Percentiles rank a stretch among this genome's conserved stretches.
Evolutionary conservation across 805 yeast genomes (phyloP).

Genomic region (Pichia thaimueangensis): DNA sequence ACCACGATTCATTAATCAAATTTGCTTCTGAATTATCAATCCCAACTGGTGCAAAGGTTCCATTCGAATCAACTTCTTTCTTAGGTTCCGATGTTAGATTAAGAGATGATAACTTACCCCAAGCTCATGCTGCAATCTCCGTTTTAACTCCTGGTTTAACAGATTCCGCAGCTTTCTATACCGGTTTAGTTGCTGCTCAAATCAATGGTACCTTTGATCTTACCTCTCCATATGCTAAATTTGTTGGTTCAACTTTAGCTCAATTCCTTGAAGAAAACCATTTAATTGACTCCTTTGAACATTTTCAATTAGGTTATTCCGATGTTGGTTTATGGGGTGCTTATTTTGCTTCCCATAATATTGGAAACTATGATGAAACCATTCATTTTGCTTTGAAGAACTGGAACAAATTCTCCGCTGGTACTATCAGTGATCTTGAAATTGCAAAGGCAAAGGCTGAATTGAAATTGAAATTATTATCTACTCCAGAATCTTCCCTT

Average conservation of each 20-base stretch:
- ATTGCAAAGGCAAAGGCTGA: constrained; percentile 70
- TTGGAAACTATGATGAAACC: constrained; percentile 61
- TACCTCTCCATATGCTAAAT: constrained; percentile 48
- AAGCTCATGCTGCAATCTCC: constrained; percentile 72
- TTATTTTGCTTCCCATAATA: constrained; percentile 56
- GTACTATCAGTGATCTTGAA: constrained; percentile 68
- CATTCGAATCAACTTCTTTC: constrained; percentile 51
- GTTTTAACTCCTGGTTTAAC: constrained; percentile 60
- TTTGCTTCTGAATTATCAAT: constrained; percentile 49
- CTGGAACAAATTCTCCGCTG: constrained; percentile 77
- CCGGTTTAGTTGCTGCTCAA: constrained; percentile 68
- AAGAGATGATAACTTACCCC: constrained; percentile 82
- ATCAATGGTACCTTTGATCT: constrained; percentile 51
- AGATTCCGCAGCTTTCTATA: constrained; percentile 57
- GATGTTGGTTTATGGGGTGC: constrained; percentile 85
- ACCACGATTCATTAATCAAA: constrained; percentile 64
- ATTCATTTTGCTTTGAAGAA: constrained; percentile 76
- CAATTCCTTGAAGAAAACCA: constrained; percentile 65
- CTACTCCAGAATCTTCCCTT: constrained; percentile 39
- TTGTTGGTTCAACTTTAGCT: constrained; percentile 65
- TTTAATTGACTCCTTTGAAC: constrained; percentile 63
- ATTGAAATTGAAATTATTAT: constrained; percentile 57
- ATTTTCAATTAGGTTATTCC: constrained; percentile 66
- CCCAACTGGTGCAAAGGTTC: constrained; percentile 45
- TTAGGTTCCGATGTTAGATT: constrained; percentile 82